Base-by-base conservation (phyloP, 2,329 filamentous ascomycete genomes). In the Paecilomyces niveus region DNA sequence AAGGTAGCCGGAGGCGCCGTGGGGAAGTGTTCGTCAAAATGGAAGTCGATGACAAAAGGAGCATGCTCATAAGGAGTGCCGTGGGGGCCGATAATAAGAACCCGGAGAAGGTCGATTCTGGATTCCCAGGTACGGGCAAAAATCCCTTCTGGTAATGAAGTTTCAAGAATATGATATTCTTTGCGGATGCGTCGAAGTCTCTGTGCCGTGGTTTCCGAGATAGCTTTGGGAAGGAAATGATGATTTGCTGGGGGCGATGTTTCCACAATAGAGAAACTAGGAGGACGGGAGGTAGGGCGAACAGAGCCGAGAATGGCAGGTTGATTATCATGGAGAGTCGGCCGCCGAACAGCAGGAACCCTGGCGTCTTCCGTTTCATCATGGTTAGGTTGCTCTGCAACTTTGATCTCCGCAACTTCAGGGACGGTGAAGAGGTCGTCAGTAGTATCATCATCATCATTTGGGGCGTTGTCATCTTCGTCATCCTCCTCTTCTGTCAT, bases 31-130 rank as follows among this genome's bases (percentile, higher is more conserved):
- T 75, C 65, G 9, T 72, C 71, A 21, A 86, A 76, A 60, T 81
- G 74, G 57, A 86, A 75, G 68, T 86, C 84, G 61, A 86, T 77
- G n/a, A 86, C 69, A 65, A 85, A 86, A 0, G 84, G 84, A 0
- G 82, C 83, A 63, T 81, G 76, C 62, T 83, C 82, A 66, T 87
- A 87, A 1, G 84, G 84, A 0, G 84, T 86, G 54, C 83, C 82
- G 22, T 75, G 70, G 0, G 84, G 83, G 0, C 84, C 84, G 53
- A 86, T 74, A 57, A 86, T 81, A 3, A 86, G 70, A 15, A 83
- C 80, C 10, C 84, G 80, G 9, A 86, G 67, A 8, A 86, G 75
- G 65, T 86, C 83, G 51, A 85, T 76, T 22, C 83, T 76, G 2
- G 78, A 79, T 60, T 85, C 83, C 80, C 83, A 87, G 1, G 81